A percentile compares a stretch with the other conserved stretches of the same genome.
Conservation (phyloP, 768 basidiomycete genomes). For the Multifurca ochricompacta region DNA sequence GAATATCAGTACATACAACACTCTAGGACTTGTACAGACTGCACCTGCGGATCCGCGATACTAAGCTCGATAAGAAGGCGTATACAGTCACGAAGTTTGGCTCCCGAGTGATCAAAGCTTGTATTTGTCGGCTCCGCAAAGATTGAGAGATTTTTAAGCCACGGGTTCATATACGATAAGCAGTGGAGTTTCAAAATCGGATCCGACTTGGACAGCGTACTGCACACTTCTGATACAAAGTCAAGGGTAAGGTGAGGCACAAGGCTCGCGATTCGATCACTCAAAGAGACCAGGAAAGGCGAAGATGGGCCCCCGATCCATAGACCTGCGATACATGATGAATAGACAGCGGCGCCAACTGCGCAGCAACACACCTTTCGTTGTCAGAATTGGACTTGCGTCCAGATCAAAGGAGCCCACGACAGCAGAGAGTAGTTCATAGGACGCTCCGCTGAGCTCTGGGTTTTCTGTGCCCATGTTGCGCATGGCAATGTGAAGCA, state of each 20-base stretch:
- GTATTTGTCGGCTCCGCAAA: constrained; percentile 63
- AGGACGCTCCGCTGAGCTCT: constrained; percentile 69
- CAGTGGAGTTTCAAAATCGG: constrained; percentile 57
- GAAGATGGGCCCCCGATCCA: constrained; percentile 41
- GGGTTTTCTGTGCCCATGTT: constrained; percentile 70
- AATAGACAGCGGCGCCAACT: neutral
- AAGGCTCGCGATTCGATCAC: constrained; percentile 62
- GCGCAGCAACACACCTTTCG: constrained; percentile 44
- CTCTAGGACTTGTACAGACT: constrained; percentile 4
- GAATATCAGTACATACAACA: neutral
- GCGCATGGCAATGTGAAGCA: constrained; percentile 81
- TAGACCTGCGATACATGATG: constrained; percentile 28
- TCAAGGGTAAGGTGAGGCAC: constrained; percentile 83
- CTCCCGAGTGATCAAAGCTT: constrained; percentile 65
- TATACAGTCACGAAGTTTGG: constrained; percentile 72
- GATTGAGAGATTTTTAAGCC: constrained; percentile 72
- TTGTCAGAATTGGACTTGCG: constrained; percentile 58
- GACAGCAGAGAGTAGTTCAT: constrained; percentile 70
- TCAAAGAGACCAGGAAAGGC: constrained; percentile 54
- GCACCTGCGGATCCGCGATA: constrained; percentile 62
- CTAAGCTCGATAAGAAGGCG: constrained; percentile 74
- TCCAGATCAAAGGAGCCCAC: constrained; percentile 74
- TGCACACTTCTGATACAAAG: constrained; percentile 79
- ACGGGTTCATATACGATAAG: constrained; percentile 78
- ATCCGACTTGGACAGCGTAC: constrained; percentile 46